Evolutionary conservation across 176 grass and related monocot species (phyloP), one percentile per base, ranked within the genome.

Genomic region (Tuctoria greenei): DNA sequence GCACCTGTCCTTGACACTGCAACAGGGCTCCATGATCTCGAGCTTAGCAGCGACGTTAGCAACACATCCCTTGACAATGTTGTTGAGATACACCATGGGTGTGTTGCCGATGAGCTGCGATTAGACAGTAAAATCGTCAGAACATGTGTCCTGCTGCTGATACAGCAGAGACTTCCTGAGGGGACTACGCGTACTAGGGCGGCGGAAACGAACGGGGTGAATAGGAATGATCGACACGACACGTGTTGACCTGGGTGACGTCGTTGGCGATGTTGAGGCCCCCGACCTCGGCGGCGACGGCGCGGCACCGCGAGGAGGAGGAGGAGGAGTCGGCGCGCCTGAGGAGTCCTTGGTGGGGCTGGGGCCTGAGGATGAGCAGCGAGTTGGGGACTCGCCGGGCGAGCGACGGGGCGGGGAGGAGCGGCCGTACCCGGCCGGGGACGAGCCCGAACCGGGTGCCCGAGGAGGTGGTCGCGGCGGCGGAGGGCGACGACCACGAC

Each of bases 11-110:
- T 98, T 98, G 76, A 94, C 95, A 65, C 95, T 98, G 72, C 95
- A 92, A 40, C 95, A 98, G 36, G 95, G 95, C 72, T 98, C 95
- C 95, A 98, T 98, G 72, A 94, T 92, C 91, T 98, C 95, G 25
- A 98, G 95, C 86, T 98, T 98, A 69, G 89, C 95, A 36, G 91
- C 89, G 4, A 98, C 64, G 80, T 92, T 92, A 52, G 91, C 91
- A 10, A 89, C 86, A 49, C 82, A 90, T 27, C 95, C 95, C 63
- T 92, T 83, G 71, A 88, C 86, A 49, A 98, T 79, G 16, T 88
- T 98, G 66, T 98, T 98, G 58, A 94, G 89, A 67, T 92, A 98
- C 21, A 98, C 95, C 95, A 98, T 92, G 8, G 95, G 95, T 4
- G 95, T 98, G 75, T 98, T 98, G 73, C 95, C 91, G 11, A 98